Evolutionary conservation across 495 filamentous ascomycete species (phyloP), one percentile per base, ranked within the genome.

Genomic region (Xylaria castorea): DNA sequence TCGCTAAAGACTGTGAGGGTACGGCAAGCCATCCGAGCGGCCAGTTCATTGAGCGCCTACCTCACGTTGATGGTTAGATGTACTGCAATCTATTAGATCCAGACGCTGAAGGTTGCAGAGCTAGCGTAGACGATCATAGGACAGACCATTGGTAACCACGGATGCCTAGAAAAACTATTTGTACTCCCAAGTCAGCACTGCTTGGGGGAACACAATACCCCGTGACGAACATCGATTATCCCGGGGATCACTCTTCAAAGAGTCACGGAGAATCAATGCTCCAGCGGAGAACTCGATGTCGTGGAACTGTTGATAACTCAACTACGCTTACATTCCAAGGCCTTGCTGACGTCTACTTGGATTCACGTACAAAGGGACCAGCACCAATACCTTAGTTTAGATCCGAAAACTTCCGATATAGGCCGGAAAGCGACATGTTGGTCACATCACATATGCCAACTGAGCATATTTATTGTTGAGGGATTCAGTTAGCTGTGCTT

Each of bases 341-440:
- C 14, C 57, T 60, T 36, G 0, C 1, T 16, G 55, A 58, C 20
- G 27, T 34, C 30, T 9, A 63, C 22, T 18, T 65, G 40, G 18
- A 12, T 65, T 65, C 40, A 34, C 57, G 20, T n/a, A 44, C 18
- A 1, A 46, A 48, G 42, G 5, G 16, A n/a, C 20, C 20, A 3
- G 20, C 18, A 60, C 16, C 38, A 46, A 30, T 27, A 11, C 40
- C 36, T 9, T 25, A 34, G 14, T 44, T 46, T 27, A 9, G 30
- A 38, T 9, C 42, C 63, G 30, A 66, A n/a, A 51, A 12, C 6
- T 18, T 51, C 42, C 63, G 14, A 51, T 51, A 20, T n/a, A 51
- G 63, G 18, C 62, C 62, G 42, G 42, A 38, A n/a, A 36, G 57
- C 30, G 63, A 51, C 20, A 25, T 66, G 20, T 34, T 51, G 46